Conservation (phyloP, 805 yeast genomes). For the Wickerhamomyces alni region DNA sequence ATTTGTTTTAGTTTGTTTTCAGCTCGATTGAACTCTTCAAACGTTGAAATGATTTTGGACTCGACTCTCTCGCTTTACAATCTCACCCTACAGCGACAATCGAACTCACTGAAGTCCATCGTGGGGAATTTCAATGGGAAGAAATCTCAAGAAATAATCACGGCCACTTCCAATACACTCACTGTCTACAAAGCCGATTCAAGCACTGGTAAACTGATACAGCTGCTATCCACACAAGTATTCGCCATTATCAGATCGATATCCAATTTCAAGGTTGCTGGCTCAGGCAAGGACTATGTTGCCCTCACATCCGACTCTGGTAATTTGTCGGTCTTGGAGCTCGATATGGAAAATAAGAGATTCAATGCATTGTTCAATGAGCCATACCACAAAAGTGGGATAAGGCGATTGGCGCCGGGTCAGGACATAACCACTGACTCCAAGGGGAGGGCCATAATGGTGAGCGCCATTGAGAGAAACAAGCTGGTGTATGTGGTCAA, state of each 20-base stretch:
- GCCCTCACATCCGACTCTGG: slow-evolving; percentile 80
- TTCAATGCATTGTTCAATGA: slow-evolving; percentile 47
- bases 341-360: slow-evolving; percentile 32
- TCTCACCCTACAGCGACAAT: slow-evolving; percentile 60
- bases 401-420: slow-evolving; percentile 73
- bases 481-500: slow-evolving; percentile 65
- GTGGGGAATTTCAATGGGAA: slow-evolving; percentile 62
- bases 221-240: slow-evolving; percentile 36
- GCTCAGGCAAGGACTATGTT: slow-evolving; percentile 49
- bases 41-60: slow-evolving; percentile 9
- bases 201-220: slow-evolving; percentile 48
- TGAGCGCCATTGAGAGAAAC: slow-evolving; percentile 67
- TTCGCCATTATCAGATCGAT: slow-evolving; percentile 57
- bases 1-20: too few relatives aligned
- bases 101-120: slow-evolving; percentile 47
- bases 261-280: slow-evolving; percentile 45
- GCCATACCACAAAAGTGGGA: slow-evolving; percentile 68
- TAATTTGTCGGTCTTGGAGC: slow-evolving; percentile 48
- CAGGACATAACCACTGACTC: slow-evolving; percentile 66
- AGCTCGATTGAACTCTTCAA: too few relatives aligned
- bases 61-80: slow-evolving; percentile 48
- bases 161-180: slow-evolving; percentile 49
- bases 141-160: slow-evolving; percentile 56
- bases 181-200: slow-evolving; percentile 49
- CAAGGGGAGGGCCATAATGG: slow-evolving; percentile 59